Base-by-base conservation (phyloP, 1,139 yeast species). In the Geotrichum cucujoidarum region DNA sequence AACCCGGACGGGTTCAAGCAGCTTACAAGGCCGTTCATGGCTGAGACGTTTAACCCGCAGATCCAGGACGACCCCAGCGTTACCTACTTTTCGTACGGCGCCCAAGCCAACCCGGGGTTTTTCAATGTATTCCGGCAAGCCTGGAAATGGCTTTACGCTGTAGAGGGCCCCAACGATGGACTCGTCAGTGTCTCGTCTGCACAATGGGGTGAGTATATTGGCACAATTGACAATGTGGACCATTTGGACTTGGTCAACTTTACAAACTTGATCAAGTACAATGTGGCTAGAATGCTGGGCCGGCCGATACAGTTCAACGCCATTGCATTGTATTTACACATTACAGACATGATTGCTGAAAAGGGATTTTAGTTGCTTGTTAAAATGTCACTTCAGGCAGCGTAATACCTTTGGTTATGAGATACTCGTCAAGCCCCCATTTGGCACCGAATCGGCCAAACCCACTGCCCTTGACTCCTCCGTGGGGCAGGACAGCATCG, bases 171-270 rank as follows among this genome's bases (percentile, higher is more conserved):
- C 30, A 89, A 87, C 62, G 97, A 89, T 67, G 97, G 97, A 0
- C 65, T 89, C 67, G 95, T 89, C 1, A 82, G 92, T 53, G 84
- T 87, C 1, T 71, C 72, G 35, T 84, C 95, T 52, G 72, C 95
- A 1, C 76, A 76, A 59, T 89, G 96, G 96, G 97, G 96, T 0
- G 68, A 77, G 36, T 87, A 85, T 62, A 60, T 81, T 55, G 97
- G 96, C 0, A 84, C 94, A 0, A 64, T 89, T 37, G 80, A 80
- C 39, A 75, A 81, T 54, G 89, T 86, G 3, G 96, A 89, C 63
- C 97, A 89, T 65, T 69, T 87, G 55, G 95, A 89, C 62, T 70
- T 88, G 50, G 85, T 88, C 39, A 88, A 88, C 58, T 86, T 94
- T 94, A 77, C 83, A 43, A 83, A 83, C 57, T 64, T 72, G n/a